Evolutionary conservation across 2,329 filamentous ascomycete species (phyloP).

Genomic region (Neocatenulostroma microsporum): DNA sequence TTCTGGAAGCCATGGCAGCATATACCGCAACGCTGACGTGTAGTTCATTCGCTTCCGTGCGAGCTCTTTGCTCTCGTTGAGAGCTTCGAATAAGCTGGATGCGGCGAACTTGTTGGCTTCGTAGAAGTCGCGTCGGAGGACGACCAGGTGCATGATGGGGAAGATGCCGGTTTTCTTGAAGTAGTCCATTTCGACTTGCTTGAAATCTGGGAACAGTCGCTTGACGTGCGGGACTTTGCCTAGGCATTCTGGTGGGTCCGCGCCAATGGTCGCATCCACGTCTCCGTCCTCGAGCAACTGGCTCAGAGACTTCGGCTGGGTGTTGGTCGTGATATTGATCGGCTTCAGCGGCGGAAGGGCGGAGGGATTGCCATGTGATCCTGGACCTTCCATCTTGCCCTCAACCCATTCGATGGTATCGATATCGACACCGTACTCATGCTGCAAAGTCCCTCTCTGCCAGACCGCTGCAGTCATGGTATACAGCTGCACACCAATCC

Average conservation of each 20-base stretch:
- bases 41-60: constrained; percentile 25
- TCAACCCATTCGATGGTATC: constrained; percentile 28
- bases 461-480: constrained; percentile 36
- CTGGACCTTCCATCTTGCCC: constrained; percentile 25
- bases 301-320: constrained; percentile 12
- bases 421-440: constrained; percentile 30
- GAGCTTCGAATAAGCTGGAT: constrained; percentile 27
- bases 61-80: constrained; percentile 29
- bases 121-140: constrained; percentile 20
- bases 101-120: constrained; percentile 27
- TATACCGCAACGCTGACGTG: constrained; percentile 25
- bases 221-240: constrained; percentile 22
- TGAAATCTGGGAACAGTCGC: constrained; percentile 32
- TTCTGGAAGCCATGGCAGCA: constrained; percentile 30
- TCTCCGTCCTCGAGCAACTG: constrained; percentile 31
- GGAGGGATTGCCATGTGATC: constrained; percentile 24
- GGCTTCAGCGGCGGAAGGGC: constrained; percentile 17
- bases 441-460: constrained; percentile 28
- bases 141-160: constrained; percentile 30
- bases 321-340: constrained; percentile 23
- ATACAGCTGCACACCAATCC: constrained; percentile 32
- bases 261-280: constrained; percentile 32
- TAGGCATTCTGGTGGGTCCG: constrained; percentile 27
- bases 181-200: constrained; percentile 29
- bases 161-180: constrained; percentile 26